A percentile compares a stretch with the other conserved stretches of the same genome.
Evolutionary conservation across 2,329 filamentous ascomycete genomes (phyloP).

Genomic region (Calycina herbarum): DNA sequence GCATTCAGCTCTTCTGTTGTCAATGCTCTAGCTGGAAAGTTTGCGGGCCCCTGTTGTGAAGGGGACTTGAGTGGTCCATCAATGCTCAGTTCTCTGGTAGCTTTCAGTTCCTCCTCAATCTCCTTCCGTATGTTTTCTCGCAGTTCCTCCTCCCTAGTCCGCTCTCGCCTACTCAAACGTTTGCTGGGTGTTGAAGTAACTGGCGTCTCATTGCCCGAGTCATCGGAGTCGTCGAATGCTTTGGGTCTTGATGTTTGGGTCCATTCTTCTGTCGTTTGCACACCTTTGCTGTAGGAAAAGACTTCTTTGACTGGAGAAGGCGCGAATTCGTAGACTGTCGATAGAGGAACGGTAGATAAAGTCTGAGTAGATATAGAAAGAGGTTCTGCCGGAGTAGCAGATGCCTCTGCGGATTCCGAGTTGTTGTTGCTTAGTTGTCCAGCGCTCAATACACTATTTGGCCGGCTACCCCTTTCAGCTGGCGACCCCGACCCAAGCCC

Average conservation of each 20-base stretch:
- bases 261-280: conserved; percentile 85
- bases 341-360: conserved; percentile 70
- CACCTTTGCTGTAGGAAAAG: conserved; percentile 95
- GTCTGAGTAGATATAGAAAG: conserved; percentile 56
- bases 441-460: conserved; percentile 82
- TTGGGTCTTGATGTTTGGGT: conserved; percentile 53
- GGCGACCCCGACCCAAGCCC: conserved; percentile 66
- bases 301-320: conserved; percentile 77
- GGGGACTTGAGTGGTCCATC: conserved; percentile 51
- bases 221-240: conserved; percentile 60
- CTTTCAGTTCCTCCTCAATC: conserved; percentile 87
- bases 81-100: conserved; percentile 60
- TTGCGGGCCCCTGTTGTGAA: conserved; percentile 48
- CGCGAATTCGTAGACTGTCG: conserved; percentile 78
- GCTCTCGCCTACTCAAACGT: conserved; percentile 73
- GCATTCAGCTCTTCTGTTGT: conserved; percentile 84
- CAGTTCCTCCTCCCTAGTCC: conserved; percentile 85
- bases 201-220: conserved; percentile 59
- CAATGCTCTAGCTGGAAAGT: conserved; percentile 78
- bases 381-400: conserved; percentile 42
- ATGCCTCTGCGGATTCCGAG: conserved; percentile 57
- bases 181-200: conserved; percentile 64
- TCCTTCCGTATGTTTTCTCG: conserved; percentile 81
- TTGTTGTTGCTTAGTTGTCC: conserved; percentile 77
- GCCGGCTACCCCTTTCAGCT: conserved; percentile 69